Evolutionary conservation across 148 eudicot species (phyloP), one percentile per base, ranked within the genome.

Genomic region (Talinum fruticosum): DNA sequence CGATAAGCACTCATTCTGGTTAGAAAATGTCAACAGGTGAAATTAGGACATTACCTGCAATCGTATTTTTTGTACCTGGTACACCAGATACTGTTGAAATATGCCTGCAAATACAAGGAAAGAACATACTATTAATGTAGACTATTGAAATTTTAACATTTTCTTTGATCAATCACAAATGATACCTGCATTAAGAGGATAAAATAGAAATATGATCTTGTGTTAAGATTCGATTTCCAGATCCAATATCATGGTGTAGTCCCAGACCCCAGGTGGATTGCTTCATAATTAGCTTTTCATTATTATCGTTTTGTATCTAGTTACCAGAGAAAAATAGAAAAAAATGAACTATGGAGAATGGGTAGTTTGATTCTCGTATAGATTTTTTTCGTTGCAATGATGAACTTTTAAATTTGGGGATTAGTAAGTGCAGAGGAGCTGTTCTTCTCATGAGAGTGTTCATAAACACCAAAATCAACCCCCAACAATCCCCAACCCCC

Each of bases 21-120:
- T 6, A 29, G 66, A 73, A 37, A 68, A 49, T 6, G 61, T 18
- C 32, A 41, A 62, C 13, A 47, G 24, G 38, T 7, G 37, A 53
- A 54, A 54, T 13, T 36, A 78, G 53, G 54, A 62, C 30, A 30
- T 16, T 66, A 92, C 99, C 97, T 95, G 99, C 81, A 95, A 82
- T 74, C 99, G 91, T 74, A 93, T 91, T 82, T 95, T 91, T 76
- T 95, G 91, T 57, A 93, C 99, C 87, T 95, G 99, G 84, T 95
- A 88, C 53, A 91, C 97, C 76, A 91, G 81, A 87, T 91, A 95
- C 80, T 95, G 99, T 82, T 91, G 99, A 85, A 95, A 93, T 71
- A 95, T 86, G 33, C 99, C 99, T 95, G 95, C 66, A 79, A 69
- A 73, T 21, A 64, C 26, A 73, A 70, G 73, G 10, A 66, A 75